Conservation (phyloP, 768 basidiomycete genomes). For the Termitomyces sp. region DNA sequence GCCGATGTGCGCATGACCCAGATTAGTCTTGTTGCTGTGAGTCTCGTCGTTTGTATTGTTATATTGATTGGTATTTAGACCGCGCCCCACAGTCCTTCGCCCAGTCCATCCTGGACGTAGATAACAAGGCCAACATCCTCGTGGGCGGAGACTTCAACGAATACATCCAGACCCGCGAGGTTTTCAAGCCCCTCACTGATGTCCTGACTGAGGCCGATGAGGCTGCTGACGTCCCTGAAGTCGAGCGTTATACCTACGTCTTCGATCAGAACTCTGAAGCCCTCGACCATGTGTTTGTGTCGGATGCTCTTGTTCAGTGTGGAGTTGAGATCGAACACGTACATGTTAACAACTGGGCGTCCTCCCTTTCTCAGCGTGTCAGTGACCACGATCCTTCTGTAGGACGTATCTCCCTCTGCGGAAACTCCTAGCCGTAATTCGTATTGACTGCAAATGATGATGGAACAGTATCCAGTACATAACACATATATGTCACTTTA, state of each 20-base stretch:
- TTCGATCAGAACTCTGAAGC: conserved; percentile 58
- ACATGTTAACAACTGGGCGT: conserved; percentile 58
- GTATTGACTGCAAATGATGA: not conserved
- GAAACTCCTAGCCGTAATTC: not conserved
- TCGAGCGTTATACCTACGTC: conserved; percentile 59
- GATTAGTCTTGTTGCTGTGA: conserved; percentile 46
- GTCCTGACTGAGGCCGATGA: conserved; percentile 49
- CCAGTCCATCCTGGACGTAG: conserved; percentile 34
- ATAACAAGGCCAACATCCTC: conserved; percentile 45
- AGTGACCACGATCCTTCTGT: conserved; percentile 65
- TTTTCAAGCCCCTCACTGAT: conserved; percentile 38
- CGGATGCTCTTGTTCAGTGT: conserved; percentile 36
- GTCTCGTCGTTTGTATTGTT: conserved; percentile 12
- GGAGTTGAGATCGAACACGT: conserved; percentile 50
- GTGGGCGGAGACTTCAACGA: conserved; percentile 65
- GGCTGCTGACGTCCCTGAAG: conserved; percentile 39
- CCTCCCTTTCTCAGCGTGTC: conserved; percentile 33
- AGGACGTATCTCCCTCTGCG: conserved; percentile 45
- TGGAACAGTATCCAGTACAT: too few species aligned
- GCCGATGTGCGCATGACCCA: conserved; percentile 46
- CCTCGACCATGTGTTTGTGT: conserved; percentile 57
- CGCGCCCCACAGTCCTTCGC: conserved; percentile 41
- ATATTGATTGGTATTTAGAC: not conserved
- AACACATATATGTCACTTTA: too few species aligned
- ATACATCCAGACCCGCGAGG: conserved; percentile 48